Evolutionary conservation across 371 early-diverging fungal species (phyloP).

Genomic region (Mortierella sp.): DNA sequence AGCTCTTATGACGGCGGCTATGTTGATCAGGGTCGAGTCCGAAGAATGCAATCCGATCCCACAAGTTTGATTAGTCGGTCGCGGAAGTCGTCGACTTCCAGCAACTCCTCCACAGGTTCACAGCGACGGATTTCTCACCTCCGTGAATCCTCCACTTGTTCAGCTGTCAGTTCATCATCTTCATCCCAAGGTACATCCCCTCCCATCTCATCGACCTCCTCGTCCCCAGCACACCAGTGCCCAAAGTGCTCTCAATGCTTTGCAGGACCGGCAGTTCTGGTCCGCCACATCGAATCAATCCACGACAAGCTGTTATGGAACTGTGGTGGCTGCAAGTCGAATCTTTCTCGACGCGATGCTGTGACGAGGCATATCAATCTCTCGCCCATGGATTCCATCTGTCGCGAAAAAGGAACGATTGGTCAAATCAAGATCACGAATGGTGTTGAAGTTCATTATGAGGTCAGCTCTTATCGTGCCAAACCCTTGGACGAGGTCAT

Average conservation of each 20-base stretch:
- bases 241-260: conserved; percentile 45
- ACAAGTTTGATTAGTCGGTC: conserved; percentile 24
- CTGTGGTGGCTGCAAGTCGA: conserved; percentile 51
- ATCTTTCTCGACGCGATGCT: conserved; percentile 45
- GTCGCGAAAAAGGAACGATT: conserved; percentile 39
- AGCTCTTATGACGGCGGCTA: conserved; percentile 14
- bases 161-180: conserved; percentile 13
- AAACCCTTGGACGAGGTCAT: conserved; percentile 53
- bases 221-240: conserved; percentile 39
- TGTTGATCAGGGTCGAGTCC: conserved; percentile 7
- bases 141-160: conserved; percentile 19
- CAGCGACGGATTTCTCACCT: conserved; percentile 25
- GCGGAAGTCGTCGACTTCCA: conserved; percentile 35
- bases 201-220: conserved; percentile 4
- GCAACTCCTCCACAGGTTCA: conserved; percentile 31
- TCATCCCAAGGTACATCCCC: conserved; percentile 8
- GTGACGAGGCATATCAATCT: conserved; percentile 52
- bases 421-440: conserved; percentile 50
- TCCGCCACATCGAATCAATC: conserved; percentile 52
- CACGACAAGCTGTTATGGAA: conserved; percentile 53
- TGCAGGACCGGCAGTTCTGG: conserved; percentile 49
- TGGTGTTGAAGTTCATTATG: conserved; percentile 39
- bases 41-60: conserved; percentile 8
- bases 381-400: conserved; percentile 49
- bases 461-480: conserved; percentile 40